These are phyloP conservation scores for Mortierella sp. DNA, from an alignment of 371 early-diverging fungal species.

Conservation along the genomic window DNA sequence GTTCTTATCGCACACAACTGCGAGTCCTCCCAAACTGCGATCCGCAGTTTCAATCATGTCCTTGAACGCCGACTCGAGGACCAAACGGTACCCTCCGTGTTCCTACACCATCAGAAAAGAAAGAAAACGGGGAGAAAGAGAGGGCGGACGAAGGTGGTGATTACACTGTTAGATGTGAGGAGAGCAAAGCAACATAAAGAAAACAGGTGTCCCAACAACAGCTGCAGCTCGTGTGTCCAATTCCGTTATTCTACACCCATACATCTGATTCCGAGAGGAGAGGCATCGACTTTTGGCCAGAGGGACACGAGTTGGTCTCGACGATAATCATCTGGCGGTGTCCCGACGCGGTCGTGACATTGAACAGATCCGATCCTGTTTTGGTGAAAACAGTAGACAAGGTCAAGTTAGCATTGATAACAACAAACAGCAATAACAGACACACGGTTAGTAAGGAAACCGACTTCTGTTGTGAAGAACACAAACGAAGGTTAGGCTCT, in stretches of 20 bases:
- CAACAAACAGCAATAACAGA: neutral
- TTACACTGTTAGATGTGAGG: neutral
- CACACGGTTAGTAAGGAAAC: neutral
- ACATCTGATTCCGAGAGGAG: constrained; percentile 85
- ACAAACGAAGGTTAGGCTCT: neutral
- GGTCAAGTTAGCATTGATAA: neutral
- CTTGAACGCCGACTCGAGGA: constrained; percentile 84
- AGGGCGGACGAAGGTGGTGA: neutral
- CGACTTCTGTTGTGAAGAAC: neutral
- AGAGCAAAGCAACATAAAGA: neutral
- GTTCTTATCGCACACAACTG: constrained; percentile 94
- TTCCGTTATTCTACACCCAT: constrained; percentile 7
- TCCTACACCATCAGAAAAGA: constrained; percentile 45
- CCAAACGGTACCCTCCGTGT: constrained; percentile 84
- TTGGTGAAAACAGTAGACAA: neutral
- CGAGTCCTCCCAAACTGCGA: constrained; percentile 82
- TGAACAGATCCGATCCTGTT: constrained; percentile 90
- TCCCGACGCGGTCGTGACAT: constrained; percentile 89
- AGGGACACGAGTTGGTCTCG: constrained; percentile 95
- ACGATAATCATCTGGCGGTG: constrained; percentile 97
- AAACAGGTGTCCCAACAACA: neutral
- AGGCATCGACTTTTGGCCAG: constrained; percentile 97
- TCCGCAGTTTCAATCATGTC: constrained; percentile 81
- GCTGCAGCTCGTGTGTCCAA: no score
- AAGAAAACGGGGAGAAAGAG: neutral